A percentile compares a stretch with the other conserved stretches of the same genome.
These are phyloP conservation scores for Schizochytrium sp. DNA, from an alignment of 108 stramenopile species.

Conservation along the genomic window DNA sequence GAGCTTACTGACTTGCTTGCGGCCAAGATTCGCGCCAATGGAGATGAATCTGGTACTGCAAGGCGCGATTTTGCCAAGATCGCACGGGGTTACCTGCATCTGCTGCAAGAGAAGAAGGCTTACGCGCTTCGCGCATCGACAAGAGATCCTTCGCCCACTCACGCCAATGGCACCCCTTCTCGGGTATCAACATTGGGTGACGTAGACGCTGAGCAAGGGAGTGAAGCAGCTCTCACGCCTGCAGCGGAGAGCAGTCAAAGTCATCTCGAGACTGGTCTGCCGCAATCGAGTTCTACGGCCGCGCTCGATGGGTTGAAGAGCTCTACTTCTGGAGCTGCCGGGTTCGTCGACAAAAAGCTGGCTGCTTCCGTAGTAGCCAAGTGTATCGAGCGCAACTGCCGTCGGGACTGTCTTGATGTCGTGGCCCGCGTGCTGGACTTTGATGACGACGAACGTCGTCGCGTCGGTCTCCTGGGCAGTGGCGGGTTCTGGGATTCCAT, in stretches of 20 bases:
- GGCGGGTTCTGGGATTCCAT: constrained; percentile 4
- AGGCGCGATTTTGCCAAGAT: background rate
- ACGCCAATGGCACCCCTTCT: too few relatives aligned
- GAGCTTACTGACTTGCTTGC: background rate
- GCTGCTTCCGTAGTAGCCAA: background rate
- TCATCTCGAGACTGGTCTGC: background rate
- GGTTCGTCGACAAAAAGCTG: background rate
- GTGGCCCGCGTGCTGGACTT: constrained; percentile 47
- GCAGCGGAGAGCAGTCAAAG: background rate
- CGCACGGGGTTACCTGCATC: background rate
- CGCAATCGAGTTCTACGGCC: background rate
- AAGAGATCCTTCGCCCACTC: too few relatives aligned
- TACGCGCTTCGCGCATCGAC: background rate
- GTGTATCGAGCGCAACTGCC: constrained; percentile 10
- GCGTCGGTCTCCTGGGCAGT: background rate
- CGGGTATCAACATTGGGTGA: background rate
- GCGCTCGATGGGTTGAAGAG: too few relatives aligned
- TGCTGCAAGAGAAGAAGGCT: background rate
- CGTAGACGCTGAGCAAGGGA: background rate
- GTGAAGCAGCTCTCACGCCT: background rate
- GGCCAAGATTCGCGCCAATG: background rate
- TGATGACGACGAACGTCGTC: constrained; percentile 36
- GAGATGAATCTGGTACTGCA: background rate
- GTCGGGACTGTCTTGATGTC: constrained; percentile 19
- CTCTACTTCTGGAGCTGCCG: background rate